A percentile compares a stretch with the other conserved stretches of the same genome.
Evolutionary conservation across 108 stramenopile species (phyloP).

Genomic region (Nitzschia sp.): DNA sequence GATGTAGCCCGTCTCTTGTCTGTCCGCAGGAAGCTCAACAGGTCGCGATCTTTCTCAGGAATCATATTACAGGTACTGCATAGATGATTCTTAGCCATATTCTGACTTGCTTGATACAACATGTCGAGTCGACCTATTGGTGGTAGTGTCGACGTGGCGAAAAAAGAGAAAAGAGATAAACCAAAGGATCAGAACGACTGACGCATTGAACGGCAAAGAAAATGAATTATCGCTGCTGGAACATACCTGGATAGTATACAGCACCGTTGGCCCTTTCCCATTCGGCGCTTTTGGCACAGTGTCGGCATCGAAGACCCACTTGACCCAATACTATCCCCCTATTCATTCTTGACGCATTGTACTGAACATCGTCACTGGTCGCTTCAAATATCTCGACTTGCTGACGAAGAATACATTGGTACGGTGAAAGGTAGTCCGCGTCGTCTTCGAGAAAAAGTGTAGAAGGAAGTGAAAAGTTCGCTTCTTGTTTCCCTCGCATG

Average conservation of each 20-base stretch:
- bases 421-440: constrained; percentile 26
- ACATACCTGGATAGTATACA: constrained; percentile 30
- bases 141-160: too few relatives aligned
- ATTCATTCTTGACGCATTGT: constrained; percentile 24
- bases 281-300: constrained; percentile 16
- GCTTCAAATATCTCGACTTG: constrained; percentile 50
- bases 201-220: background rate
- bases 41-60: constrained; percentile 5
- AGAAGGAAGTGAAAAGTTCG: background rate
- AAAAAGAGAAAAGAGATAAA: background rate
- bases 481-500: too few relatives aligned
- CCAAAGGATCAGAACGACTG: background rate
- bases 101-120: constrained; percentile 41
- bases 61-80: constrained; percentile 24
- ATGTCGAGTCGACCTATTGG: constrained; percentile 13
- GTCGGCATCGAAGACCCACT: constrained; percentile 36
- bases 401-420: constrained; percentile 40
- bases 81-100: constrained; percentile 34
- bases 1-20: constrained; percentile 35
- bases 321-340: constrained; percentile 25
- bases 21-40: background rate
- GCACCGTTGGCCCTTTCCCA: constrained; percentile 25
- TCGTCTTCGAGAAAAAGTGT: constrained; percentile 11
- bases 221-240: background rate
- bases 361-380: constrained; percentile 18